These are phyloP conservation scores for Lolium perenne DNA, from an alignment of 176 grass and related monocot genomes.

Conservation along the genomic window DNA sequence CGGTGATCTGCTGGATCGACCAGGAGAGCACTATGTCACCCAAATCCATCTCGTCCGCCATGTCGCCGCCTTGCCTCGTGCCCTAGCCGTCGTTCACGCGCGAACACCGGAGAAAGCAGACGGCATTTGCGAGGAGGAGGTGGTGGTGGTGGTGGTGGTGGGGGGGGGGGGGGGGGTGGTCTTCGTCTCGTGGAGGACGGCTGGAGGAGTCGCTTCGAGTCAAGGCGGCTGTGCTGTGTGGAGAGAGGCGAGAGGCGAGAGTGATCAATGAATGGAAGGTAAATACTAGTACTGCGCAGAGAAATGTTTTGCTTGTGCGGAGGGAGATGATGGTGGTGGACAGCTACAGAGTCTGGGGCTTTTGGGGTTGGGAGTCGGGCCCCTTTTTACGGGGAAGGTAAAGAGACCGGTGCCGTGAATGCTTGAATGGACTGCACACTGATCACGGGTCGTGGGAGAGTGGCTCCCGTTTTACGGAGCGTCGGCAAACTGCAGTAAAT, in stretches of 20 bases:
- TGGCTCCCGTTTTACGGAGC: conserved; percentile 1
- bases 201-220: conserved; percentile 16
- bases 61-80: conserved; percentile 16
- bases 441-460: background rate
- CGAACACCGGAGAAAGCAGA: background rate
- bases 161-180: too few relatives aligned
- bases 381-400: background rate
- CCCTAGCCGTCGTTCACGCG: conserved; percentile 11
- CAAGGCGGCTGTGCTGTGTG: background rate
- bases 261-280: background rate
- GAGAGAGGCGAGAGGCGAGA: too few relatives aligned
- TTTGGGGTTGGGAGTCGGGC: background rate
- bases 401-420: background rate
- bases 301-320: conserved; percentile 29
- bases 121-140: background rate
- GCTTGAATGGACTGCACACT: conserved; percentile 3
- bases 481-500: too few relatives aligned
- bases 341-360: background rate
- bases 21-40: conserved; percentile 62
- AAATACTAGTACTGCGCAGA: background rate
- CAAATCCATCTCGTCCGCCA: conserved; percentile 46
- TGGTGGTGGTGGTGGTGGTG: background rate
- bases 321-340: background rate
- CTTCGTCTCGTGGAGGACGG: background rate
- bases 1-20: conserved; percentile 44